Percentiles rank a stretch among this genome's conserved stretches.
These are phyloP conservation scores for Dioszegia crocea DNA, from an alignment of 768 basidiomycete genomes.

Conservation along the genomic window DNA sequence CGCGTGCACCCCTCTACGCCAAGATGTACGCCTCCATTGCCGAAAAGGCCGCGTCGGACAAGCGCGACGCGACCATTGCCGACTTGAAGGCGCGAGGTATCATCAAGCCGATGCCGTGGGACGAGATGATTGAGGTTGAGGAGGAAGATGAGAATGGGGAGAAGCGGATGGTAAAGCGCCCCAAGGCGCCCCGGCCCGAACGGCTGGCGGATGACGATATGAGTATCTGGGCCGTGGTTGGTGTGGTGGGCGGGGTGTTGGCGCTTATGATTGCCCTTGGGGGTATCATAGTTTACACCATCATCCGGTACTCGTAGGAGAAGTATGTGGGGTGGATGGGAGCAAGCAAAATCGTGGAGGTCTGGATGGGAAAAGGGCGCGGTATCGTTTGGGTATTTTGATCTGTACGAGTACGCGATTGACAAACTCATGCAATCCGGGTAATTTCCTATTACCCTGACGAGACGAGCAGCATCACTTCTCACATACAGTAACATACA, in stretches of 20 bases:
- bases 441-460: too few relatives aligned
- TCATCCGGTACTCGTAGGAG: neutral
- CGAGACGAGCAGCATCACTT: too few relatives aligned
- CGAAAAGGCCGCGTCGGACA: slow-evolving; percentile 22
- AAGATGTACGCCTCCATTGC: slow-evolving; percentile 35
- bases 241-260: slow-evolving; percentile 28
- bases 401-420: too few relatives aligned
- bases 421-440: too few relatives aligned
- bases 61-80: slow-evolving; percentile 51
- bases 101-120: slow-evolving; percentile 16
- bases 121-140: slow-evolving; percentile 24
- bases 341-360: too few relatives aligned
- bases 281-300: neutral
- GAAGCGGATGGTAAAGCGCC: slow-evolving; percentile 13
- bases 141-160: slow-evolving; percentile 19
- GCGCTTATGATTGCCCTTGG: slow-evolving; percentile 5
- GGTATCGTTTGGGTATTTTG: too few relatives aligned
- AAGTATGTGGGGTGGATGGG: neutral
- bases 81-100: slow-evolving; percentile 51
- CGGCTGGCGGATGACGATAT: slow-evolving; percentile 1
- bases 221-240: slow-evolving; percentile 25
- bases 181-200: slow-evolving; percentile 2
- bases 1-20: slow-evolving; percentile 46
- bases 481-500: too few relatives aligned
- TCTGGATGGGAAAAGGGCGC: too few relatives aligned